A percentile compares a stretch with the other conserved stretches of the same genome.
Evolutionary conservation across 129 eudicot genomes (phyloP).

Genomic region (Apium graveolens): DNA sequence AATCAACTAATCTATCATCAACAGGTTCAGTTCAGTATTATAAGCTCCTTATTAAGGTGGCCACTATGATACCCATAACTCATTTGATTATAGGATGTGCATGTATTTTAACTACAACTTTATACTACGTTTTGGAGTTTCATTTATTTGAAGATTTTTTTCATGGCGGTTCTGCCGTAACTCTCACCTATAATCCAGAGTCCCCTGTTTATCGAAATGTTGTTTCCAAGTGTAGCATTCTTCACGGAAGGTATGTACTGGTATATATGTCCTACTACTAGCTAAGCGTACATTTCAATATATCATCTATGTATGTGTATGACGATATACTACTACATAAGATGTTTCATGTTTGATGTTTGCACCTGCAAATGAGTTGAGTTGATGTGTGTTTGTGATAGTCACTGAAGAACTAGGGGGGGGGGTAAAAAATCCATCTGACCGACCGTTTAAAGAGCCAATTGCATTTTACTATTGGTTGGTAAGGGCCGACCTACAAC

Average conservation of each 20-base stretch:
- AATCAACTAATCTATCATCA: constrained; percentile 16
- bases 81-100: constrained; percentile 29
- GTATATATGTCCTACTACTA: no score
- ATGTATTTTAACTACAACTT: constrained; percentile 20
- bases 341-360: no score
- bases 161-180: constrained; percentile 45
- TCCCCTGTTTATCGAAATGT: constrained; percentile 54
- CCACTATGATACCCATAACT: constrained; percentile 30
- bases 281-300: no score
- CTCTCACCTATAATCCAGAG: constrained; percentile 47
- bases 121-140: constrained; percentile 58
- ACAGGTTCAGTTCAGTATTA: constrained; percentile 14
- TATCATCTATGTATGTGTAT: no score
- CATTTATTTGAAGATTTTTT: constrained; percentile 50
- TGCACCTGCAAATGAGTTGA: no score
- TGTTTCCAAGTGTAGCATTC: constrained; percentile 61
- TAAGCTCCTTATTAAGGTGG: constrained; percentile 31
- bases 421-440: no score
- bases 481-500: no score
- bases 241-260: constrained; percentile 46
- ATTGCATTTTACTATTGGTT: no score
- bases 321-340: no score
- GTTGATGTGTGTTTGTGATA: no score
- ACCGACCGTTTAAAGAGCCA: no score
- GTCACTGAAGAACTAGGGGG: no score